Evolutionary conservation across 805 yeast genomes (phyloP).

Genomic region (Lipomyces lipofer): DNA sequence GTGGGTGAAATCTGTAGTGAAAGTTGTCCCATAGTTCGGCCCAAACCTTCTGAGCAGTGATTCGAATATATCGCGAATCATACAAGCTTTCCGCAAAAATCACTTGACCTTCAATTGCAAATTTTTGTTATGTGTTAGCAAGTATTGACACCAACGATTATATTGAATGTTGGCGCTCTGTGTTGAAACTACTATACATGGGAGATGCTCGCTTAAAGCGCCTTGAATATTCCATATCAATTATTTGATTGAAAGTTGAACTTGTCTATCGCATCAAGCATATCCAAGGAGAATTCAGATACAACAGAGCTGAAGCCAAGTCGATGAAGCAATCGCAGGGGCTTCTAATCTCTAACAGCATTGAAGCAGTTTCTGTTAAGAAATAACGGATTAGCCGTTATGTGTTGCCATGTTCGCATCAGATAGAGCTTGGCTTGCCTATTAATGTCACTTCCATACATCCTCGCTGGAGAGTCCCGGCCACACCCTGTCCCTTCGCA

Average conservation of each 20-base stretch:
- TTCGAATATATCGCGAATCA: too few relatives aligned
- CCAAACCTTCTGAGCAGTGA: too few relatives aligned
- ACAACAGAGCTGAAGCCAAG: not conserved
- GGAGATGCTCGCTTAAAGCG: conserved; percentile 2
- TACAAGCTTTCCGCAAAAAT: too few relatives aligned
- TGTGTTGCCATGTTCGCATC: not conserved
- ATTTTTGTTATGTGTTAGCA: too few relatives aligned
- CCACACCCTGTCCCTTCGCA: not conserved
- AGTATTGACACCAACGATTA: not conserved
- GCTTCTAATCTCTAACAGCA: not conserved
- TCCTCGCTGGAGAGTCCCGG: not conserved
- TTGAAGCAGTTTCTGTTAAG: conserved; percentile 15
- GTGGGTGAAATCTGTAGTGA: not conserved
- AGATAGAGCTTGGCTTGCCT: not conserved
- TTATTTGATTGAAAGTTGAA: conserved; percentile 1
- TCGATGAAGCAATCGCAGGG: not conserved
- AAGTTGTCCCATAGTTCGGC: too few relatives aligned
- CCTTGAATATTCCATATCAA: not conserved
- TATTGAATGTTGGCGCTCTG: not conserved
- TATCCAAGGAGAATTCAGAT: not conserved
- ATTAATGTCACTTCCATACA: not conserved
- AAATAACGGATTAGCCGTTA: not conserved
- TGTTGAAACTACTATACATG: not conserved
- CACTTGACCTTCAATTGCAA: too few relatives aligned
- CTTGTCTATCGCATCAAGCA: conserved; percentile 1